Evolutionary conservation across 306 rosid species (phyloP).

Genomic region (Dryas drummondii): DNA sequence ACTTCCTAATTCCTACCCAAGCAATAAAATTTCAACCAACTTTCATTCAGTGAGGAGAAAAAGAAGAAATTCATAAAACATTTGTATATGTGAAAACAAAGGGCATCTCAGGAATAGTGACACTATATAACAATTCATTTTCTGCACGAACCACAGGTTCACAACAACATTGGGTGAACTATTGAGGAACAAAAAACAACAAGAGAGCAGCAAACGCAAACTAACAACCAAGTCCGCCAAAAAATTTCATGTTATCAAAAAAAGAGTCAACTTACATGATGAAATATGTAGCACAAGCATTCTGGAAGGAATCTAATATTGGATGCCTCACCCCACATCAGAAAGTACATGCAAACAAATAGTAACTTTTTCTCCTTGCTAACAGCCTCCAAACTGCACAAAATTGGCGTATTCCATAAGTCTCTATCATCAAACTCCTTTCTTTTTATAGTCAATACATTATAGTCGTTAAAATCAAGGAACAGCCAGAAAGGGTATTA

Average conservation of each 20-base stretch:
- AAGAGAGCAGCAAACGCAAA: neutral
- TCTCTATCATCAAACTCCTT: constrained; percentile 5
- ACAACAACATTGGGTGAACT: neutral
- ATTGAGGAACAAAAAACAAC: neutral
- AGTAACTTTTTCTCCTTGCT: constrained; percentile 72
- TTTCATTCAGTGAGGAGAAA: neutral
- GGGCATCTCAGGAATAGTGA: neutral
- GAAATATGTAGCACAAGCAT: constrained; percentile 99
- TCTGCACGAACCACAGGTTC: neutral
- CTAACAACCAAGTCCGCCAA: constrained; percentile 2
- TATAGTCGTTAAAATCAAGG: constrained; percentile 5
- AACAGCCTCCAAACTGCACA: constrained; percentile 60
- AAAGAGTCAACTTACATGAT: constrained; percentile 69
- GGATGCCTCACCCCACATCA: constrained; percentile 95
- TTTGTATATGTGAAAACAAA: neutral
- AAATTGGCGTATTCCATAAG: constrained; percentile 18
- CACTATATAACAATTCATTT: neutral
- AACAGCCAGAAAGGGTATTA: constrained; percentile 12
- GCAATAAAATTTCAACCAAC: neutral
- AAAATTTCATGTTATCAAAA: neutral
- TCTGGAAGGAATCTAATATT: constrained; percentile 93
- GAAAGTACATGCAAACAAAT: constrained; percentile 66
- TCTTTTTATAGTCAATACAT: neutral
- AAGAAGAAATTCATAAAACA: neutral
- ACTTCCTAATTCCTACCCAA: neutral